These are phyloP conservation scores for Pholiota microspora DNA, from an alignment of 768 basidiomycete genomes.

Conservation along the genomic window DNA sequence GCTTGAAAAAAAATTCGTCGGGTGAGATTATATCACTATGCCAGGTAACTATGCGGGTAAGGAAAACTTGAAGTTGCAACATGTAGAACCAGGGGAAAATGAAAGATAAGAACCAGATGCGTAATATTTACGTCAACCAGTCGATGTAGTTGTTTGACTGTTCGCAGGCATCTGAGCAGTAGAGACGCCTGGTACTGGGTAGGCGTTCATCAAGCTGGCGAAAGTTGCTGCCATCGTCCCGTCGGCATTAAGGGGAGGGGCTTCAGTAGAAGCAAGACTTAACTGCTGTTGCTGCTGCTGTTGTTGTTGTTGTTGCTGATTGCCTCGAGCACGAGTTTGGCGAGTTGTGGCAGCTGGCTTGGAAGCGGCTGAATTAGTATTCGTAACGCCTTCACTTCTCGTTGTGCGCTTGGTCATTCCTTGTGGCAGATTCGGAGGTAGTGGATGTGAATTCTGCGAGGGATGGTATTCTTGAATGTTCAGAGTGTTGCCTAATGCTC, in stretches of 20 bases:
- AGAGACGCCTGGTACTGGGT: conserved; percentile 34
- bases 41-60: conserved; percentile 5
- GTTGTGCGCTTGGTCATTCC: conserved; percentile 17
- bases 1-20: background rate
- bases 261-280: conserved; percentile 7
- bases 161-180: conserved; percentile 2
- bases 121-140: conserved; percentile 1
- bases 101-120: background rate
- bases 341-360: conserved; percentile 10
- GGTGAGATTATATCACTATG: conserved; percentile 1
- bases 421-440: conserved; percentile 5
- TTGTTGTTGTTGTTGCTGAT: conserved; percentile 13
- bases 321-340: conserved; percentile 12
- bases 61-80: background rate
- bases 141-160: conserved; percentile 5
- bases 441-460: conserved; percentile 8
- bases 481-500: conserved; percentile 16
- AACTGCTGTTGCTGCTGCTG: conserved; percentile 6
- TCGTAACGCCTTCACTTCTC: conserved; percentile 13
- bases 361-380: conserved; percentile 4
- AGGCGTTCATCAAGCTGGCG: conserved; percentile 74
- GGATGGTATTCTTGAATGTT: conserved; percentile 29
- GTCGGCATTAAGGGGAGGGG: conserved; percentile 13
- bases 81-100: conserved; percentile 1
- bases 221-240: conserved; percentile 41